Conservation (phyloP, 1,284 basidiomycete species). For the Albatrellus sp. region DNA sequence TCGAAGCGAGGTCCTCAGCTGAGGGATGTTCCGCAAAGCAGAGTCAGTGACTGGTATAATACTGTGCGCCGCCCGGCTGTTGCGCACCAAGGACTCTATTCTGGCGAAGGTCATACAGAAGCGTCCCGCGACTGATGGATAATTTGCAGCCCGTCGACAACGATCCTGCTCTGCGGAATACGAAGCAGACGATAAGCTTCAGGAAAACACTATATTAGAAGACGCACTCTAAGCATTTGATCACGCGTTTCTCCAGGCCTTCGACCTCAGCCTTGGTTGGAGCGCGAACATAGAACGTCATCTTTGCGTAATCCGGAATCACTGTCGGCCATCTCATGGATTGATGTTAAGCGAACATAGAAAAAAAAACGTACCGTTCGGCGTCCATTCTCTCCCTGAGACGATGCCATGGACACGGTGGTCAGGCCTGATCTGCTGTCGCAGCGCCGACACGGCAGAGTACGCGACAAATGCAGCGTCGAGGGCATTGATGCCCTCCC, state of each 20-base stretch:
- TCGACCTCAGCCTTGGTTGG: slow-evolving; percentile 44
- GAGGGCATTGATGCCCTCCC: slow-evolving; percentile 79
- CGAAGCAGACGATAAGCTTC: not conserved
- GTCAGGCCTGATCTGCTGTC: slow-evolving; percentile 45
- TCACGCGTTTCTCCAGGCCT: slow-evolving; percentile 23
- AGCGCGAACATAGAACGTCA: slow-evolving; percentile 49
- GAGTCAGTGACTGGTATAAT: slow-evolving; percentile 30
- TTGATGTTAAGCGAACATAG: too few species aligned
- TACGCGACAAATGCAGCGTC: slow-evolving; percentile 81
- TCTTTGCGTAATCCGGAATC: slow-evolving; percentile 67
- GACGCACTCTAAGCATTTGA: slow-evolving; percentile 18
- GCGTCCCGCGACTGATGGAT: slow-evolving; percentile 13
- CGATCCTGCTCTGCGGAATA: slow-evolving; percentile 42
- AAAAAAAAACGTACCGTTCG: slow-evolving; percentile 38
- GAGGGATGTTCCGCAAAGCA: slow-evolving; percentile 24
- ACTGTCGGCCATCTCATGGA: slow-evolving; percentile 26
- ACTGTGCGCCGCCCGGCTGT: too few species aligned
- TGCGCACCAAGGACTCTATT: slow-evolving; percentile 43
- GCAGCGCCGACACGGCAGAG: slow-evolving; percentile 57
- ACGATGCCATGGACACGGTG: slow-evolving; percentile 65
- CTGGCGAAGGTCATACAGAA: slow-evolving; percentile 38
- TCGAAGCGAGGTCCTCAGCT: slow-evolving; percentile 24
- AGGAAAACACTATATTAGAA: slow-evolving; percentile 17
- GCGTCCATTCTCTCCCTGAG: slow-evolving; percentile 45
- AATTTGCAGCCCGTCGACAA: slow-evolving; percentile 56